A percentile compares a stretch with the other conserved stretches of the same genome.
These are phyloP conservation scores for Neonectria sp. DNA, from an alignment of 2,329 filamentous ascomycete genomes.

Conservation along the genomic window DNA sequence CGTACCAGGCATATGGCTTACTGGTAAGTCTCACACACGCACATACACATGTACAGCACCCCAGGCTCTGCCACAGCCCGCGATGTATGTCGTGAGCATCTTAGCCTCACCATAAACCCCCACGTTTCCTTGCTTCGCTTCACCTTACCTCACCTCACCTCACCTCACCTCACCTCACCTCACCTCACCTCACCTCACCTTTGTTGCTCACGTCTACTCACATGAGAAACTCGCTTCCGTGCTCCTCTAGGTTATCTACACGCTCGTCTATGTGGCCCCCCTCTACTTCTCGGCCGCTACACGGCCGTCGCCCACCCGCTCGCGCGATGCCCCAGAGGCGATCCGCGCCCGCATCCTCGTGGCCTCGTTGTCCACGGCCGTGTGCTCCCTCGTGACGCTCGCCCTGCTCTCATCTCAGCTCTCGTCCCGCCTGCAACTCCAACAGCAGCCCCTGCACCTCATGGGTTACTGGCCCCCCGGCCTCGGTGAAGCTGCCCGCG, in stretches of 20 bases:
- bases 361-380: conserved; percentile 81
- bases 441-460: conserved; percentile 70
- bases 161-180: background rate
- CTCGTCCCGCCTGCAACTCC: conserved; percentile 55
- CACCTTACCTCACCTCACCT: background rate
- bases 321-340: conserved; percentile 89
- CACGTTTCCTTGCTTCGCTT: background rate
- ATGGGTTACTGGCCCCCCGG: conserved; percentile 88
- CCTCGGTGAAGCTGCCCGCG: conserved; percentile 73
- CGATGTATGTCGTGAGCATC: conserved; percentile 4
- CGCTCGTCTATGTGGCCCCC: conserved; percentile 89
- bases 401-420: conserved; percentile 69
- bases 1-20: conserved; percentile 43
- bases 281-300: conserved; percentile 89
- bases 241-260: conserved; percentile 77
- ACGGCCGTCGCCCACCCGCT: conserved; percentile 82
- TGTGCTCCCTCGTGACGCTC: conserved; percentile 77
- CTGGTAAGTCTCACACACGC: conserved; percentile 38
- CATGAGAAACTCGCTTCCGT: conserved; percentile 7
- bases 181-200: background rate
- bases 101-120: background rate
- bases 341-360: conserved; percentile 89
- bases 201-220: conserved; percentile 18
- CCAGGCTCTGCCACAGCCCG: background rate
- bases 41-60: background rate